Conservation (phyloP, 139 green algal genomes). For the Choricystis sp. region DNA sequence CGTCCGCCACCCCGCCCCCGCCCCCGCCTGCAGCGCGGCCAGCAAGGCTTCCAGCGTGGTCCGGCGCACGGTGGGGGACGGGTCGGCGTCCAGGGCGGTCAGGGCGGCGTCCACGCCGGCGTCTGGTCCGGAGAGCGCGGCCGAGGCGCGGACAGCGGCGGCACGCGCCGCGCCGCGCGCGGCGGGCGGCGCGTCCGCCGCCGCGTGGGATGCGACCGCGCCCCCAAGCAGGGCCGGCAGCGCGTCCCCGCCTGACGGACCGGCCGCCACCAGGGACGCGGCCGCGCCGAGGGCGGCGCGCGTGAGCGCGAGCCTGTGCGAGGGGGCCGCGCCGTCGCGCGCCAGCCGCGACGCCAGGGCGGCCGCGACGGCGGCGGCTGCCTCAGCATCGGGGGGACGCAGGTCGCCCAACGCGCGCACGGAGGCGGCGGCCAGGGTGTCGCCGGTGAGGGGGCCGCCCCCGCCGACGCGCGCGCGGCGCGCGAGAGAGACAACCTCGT, state of each 20-base stretch:
- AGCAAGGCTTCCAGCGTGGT: not conserved
- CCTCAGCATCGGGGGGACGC: too few relatives aligned
- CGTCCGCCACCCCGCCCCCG: not conserved
- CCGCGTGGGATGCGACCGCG: not conserved
- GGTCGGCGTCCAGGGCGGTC: not conserved
- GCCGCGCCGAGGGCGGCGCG: not conserved
- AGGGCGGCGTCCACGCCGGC: not conserved
- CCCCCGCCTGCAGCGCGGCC: not conserved
- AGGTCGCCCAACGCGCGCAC: not conserved
- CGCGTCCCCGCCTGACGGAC: too few relatives aligned
- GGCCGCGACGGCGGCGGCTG: not conserved
- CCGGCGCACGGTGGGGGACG: not conserved
- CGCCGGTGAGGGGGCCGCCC: not conserved
- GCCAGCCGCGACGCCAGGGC: not conserved
- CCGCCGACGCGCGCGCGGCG: too few relatives aligned
- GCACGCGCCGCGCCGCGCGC: too few relatives aligned
- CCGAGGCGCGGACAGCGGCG: not conserved
- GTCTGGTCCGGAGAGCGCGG: not conserved
- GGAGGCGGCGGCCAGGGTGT: not conserved
- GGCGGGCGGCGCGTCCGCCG: too few relatives aligned
- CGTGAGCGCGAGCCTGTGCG: too few relatives aligned
- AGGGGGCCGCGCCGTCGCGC: not conserved
- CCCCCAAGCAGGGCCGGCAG: not conserved
- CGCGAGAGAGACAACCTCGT: not conserved
- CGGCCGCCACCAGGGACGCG: not conserved